Percentiles rank a stretch among this genome's conserved stretches.
Evolutionary conservation across 2,329 filamentous ascomycete species (phyloP).

Genomic region (Fusarium udum): DNA sequence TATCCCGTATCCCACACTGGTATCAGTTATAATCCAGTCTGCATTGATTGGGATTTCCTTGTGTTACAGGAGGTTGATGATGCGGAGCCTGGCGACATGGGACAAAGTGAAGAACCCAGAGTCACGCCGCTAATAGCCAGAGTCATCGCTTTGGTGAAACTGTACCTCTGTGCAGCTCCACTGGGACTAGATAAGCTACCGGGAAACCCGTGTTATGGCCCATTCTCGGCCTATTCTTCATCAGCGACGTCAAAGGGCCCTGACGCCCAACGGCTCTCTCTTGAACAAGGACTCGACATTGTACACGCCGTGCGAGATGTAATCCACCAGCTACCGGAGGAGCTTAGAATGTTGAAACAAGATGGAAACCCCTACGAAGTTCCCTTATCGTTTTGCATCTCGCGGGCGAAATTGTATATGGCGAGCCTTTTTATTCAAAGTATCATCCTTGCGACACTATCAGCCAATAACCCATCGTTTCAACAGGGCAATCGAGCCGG

Average conservation of each 20-base stretch:
- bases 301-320: background rate
- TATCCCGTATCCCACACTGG: background rate
- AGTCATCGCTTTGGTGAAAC: background rate
- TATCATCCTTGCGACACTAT: background rate
- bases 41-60: background rate
- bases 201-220: background rate
- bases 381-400: background rate
- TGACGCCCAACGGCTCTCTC: background rate
- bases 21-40: background rate
- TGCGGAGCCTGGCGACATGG: rapidly evolving
- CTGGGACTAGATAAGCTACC: background rate
- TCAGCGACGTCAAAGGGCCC: background rate
- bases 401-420: background rate
- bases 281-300: background rate
- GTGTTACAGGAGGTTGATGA: background rate
- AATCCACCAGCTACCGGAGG: background rate
- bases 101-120: background rate
- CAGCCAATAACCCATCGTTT: background rate
- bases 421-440: background rate
- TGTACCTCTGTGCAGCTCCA: background rate
- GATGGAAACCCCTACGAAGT: background rate
- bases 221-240: background rate
- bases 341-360: background rate
- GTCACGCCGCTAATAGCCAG: background rate
- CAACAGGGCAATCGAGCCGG: background rate